A percentile compares a stretch with the other conserved stretches of the same genome.
Evolutionary conservation across 1,139 yeast genomes (phyloP).

Genomic region (Lodderomyces oxycetoniae): DNA sequence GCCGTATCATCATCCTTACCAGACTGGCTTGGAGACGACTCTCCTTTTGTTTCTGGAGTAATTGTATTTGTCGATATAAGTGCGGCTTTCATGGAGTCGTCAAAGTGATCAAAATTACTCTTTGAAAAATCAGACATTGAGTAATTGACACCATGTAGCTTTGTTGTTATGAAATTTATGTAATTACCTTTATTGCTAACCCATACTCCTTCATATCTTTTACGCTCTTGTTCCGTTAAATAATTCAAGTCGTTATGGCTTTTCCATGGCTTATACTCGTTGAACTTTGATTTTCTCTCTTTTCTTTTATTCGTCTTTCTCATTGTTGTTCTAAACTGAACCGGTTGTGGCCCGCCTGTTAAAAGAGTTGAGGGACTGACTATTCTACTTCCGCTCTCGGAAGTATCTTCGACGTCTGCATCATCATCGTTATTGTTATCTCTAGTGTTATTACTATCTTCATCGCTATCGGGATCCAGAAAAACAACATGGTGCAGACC

Average conservation of each 20-base stretch:
- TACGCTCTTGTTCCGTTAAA: constrained; percentile 69
- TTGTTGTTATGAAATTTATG: constrained; percentile 38
- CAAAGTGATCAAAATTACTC: constrained; percentile 11
- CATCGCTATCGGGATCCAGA: constrained; percentile 2
- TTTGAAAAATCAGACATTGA: constrained; percentile 15
- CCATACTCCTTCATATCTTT: constrained; percentile 91
- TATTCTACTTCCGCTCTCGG: not conserved
- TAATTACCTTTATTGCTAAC: constrained; percentile 76
- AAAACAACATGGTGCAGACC: not conserved
- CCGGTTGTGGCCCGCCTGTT: constrained; percentile 17
- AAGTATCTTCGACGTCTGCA: not conserved
- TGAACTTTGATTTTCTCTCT: constrained; percentile 50
- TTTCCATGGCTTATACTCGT: constrained; percentile 96
- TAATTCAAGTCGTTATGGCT: constrained; percentile 62
- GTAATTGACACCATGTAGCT: constrained; percentile 28
- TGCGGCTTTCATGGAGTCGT: constrained; percentile 29
- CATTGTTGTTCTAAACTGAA: constrained; percentile 62
- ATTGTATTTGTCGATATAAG: constrained; percentile 23
- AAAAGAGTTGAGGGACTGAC: not conserved
- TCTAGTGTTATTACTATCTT: not conserved
- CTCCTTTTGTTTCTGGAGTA: constrained; percentile 1
- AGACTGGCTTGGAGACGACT: not conserved
- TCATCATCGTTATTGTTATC: not conserved
- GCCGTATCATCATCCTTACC: not conserved
- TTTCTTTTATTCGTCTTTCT: constrained; percentile 48